Evolutionary conservation across 805 yeast genomes (phyloP).

Genomic region (Maudiozyma bulderi): DNA sequence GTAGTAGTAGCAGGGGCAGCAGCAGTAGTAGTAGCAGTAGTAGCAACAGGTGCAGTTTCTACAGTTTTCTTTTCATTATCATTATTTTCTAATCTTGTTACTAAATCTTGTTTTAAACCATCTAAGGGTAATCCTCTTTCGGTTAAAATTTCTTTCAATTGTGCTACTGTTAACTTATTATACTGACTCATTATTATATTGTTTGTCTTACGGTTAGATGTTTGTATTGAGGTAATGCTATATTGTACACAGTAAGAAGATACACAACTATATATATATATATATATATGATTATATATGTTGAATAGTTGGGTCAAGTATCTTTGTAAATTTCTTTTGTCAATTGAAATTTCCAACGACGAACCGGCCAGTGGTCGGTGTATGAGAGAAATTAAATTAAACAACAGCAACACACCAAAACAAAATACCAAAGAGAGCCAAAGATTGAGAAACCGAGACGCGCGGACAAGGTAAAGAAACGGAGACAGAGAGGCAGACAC

Average conservation of each 20-base stretch:
- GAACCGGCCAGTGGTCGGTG: too few species aligned
- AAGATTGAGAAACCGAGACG: too few species aligned
- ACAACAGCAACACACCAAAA: too few species aligned
- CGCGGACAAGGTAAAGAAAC: too few species aligned
- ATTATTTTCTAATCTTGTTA: slow-evolving; percentile 39
- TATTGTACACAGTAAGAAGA: neutral
- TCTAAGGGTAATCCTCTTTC: slow-evolving; percentile 53
- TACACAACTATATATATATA: too few species aligned
- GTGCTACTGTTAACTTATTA: slow-evolving; percentile 66
- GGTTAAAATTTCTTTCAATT: slow-evolving; percentile 70
- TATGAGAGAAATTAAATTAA: too few species aligned
- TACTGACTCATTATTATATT: slow-evolving; percentile 40
- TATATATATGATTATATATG: too few species aligned
- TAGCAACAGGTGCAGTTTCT: neutral
- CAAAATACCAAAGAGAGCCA: too few species aligned
- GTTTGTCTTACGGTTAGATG: neutral
- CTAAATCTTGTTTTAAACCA: slow-evolving; percentile 76
- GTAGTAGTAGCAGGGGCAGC: neutral
- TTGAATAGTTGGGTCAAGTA: too few species aligned
- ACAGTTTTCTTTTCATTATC: slow-evolving; percentile 10
- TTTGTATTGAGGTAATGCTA: neutral
- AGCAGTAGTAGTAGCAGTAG: neutral
- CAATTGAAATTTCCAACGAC: too few species aligned
- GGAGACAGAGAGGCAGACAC: too few species aligned
- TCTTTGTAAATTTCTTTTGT: too few species aligned